Conservation (phyloP, 83 land plant genomes). For the Diphasiastrum complanatum region DNA sequence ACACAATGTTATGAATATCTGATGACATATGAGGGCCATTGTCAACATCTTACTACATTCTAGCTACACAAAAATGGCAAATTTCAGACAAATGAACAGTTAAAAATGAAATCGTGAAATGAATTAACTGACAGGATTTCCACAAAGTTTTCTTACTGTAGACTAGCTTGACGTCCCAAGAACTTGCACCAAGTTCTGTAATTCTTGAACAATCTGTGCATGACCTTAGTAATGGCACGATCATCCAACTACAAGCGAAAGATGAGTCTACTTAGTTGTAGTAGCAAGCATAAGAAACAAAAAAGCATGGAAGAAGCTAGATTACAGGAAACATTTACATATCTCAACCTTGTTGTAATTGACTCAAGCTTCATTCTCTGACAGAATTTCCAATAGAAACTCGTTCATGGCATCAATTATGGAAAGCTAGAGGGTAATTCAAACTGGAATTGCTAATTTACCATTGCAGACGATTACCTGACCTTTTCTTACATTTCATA, state of each 20-base stretch:
- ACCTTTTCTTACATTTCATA: too few relatives aligned
- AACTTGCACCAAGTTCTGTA: slow-evolving; percentile 87
- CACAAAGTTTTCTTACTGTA: slow-evolving; percentile 42
- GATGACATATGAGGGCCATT: slow-evolving; percentile 9
- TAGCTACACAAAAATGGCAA: too few relatives aligned
- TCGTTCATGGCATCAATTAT: too few relatives aligned
- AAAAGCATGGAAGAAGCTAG: slow-evolving; percentile 46
- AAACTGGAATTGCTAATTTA: too few relatives aligned
- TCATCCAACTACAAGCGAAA: slow-evolving; percentile 88
- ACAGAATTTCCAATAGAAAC: too few relatives aligned
- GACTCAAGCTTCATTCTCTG: too few relatives aligned
- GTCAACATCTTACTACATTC: too few relatives aligned
- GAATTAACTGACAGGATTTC: background rate
- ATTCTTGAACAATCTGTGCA: slow-evolving; percentile 77
- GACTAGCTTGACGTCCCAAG: slow-evolving; percentile 55
- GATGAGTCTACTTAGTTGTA: too few relatives aligned
- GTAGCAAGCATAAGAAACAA: slow-evolving; percentile 4
- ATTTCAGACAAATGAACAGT: slow-evolving; percentile 6
- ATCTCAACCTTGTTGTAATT: too few relatives aligned
- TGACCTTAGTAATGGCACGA: slow-evolving; percentile 53
- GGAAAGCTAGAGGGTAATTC: too few relatives aligned
- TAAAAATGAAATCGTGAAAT: background rate
- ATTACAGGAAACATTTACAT: too few relatives aligned
- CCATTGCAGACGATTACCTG: too few relatives aligned
- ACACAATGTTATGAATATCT: background rate